A percentile compares a stretch with the other conserved stretches of the same genome.
Evolutionary conservation across 2,329 filamentous ascomycete genomes (phyloP).

Genomic region (Ploettnerulaceae sp.): DNA sequence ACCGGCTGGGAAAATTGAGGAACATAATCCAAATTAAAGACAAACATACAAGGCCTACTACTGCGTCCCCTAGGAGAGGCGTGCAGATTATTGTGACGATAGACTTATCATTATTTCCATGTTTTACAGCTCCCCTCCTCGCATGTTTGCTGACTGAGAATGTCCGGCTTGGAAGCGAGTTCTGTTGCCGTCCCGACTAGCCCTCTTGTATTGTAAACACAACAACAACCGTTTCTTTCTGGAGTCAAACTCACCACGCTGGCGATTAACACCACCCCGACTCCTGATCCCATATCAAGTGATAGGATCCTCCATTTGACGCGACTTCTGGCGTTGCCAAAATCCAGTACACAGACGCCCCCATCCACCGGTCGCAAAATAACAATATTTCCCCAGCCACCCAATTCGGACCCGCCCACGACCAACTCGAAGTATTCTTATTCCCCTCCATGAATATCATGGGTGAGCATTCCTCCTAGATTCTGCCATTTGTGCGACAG

Average conservation of each 20-base stretch:
- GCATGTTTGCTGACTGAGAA: not conserved
- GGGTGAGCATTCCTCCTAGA: slow-evolving; percentile 24
- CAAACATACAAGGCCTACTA: too few species aligned
- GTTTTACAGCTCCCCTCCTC: too few species aligned
- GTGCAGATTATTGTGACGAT: too few species aligned
- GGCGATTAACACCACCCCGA: slow-evolving; percentile 1
- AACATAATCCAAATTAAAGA: too few species aligned
- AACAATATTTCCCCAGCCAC: slow-evolving; percentile 27
- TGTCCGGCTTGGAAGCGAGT: too few species aligned
- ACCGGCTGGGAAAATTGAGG: too few species aligned
- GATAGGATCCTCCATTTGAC: slow-evolving; percentile 10
- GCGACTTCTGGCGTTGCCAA: slow-evolving; percentile 7
- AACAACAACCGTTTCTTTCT: not conserved
- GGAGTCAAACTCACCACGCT: slow-evolving; percentile 12
- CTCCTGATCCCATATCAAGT: slow-evolving; percentile 12
- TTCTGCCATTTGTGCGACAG: slow-evolving; percentile 3
- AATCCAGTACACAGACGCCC: not conserved
- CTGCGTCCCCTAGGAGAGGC: too few species aligned
- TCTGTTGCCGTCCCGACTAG: too few species aligned
- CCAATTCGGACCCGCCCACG: slow-evolving; percentile 11
- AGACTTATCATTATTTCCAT: too few species aligned
- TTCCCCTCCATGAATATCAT: slow-evolving; percentile 21
- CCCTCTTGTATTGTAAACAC: too few species aligned
- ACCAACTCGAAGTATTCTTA: slow-evolving; percentile 14
- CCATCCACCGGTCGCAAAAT: slow-evolving; percentile 16